Evolutionary conservation across 2,329 filamentous ascomycete species (phyloP).

Genomic region (Cordyceps tenuipes): DNA sequence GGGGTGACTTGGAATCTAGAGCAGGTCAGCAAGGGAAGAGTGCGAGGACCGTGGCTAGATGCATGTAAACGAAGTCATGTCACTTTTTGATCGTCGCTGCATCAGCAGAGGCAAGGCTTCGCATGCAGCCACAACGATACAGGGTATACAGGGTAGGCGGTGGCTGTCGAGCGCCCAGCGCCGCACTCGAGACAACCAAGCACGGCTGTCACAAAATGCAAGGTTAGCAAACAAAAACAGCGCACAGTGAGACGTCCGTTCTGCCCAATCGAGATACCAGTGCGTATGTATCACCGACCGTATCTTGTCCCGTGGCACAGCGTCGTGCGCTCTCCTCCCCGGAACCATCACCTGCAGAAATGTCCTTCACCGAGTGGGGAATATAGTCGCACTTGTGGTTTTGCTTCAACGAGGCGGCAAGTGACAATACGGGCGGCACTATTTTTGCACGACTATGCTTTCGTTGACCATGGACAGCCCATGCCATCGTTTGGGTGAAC

Average conservation of each 20-base stretch:
- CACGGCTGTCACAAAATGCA: background rate
- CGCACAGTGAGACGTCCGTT: background rate
- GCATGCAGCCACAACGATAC: conserved; percentile 3
- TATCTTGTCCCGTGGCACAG: background rate
- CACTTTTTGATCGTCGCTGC: background rate
- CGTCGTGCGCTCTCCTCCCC: background rate
- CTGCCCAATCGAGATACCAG: background rate
- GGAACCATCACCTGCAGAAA: background rate
- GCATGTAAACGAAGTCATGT: background rate
- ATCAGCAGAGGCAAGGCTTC: background rate
- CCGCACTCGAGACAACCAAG: background rate
- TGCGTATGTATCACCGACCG: too few species aligned
- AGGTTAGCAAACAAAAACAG: background rate
- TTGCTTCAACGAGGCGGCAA: background rate
- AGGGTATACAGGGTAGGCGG: background rate
- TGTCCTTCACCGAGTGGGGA: conserved; percentile 10
- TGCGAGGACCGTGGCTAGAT: background rate
- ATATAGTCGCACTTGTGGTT: background rate
- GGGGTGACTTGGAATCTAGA: background rate
- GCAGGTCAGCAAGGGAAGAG: background rate
- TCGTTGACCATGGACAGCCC: background rate
- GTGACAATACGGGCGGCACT: background rate
- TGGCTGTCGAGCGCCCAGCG: background rate
- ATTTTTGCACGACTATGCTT: background rate
- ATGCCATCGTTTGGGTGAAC: background rate